Evolutionary conservation across 345 rosid genomes (phyloP).

Genomic region (Salix dunnii): DNA sequence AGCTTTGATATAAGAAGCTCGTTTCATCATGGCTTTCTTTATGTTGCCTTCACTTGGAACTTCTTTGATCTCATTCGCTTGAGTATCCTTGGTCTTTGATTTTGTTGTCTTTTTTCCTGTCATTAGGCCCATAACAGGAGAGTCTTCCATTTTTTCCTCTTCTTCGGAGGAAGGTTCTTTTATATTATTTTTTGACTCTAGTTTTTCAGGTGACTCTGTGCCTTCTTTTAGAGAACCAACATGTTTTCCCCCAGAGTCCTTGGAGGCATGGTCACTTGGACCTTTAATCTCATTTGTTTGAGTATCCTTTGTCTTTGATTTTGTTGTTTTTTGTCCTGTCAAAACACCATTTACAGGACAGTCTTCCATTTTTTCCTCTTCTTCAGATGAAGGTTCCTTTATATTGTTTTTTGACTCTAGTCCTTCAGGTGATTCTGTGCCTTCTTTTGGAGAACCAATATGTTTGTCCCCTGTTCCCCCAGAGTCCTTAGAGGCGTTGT

Average conservation of each 20-base stretch:
- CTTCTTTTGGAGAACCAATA: conserved; percentile 26
- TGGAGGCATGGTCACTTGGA: conserved; percentile 34
- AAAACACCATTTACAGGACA: conserved; percentile 72
- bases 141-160: conserved; percentile 63
- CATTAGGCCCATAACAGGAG: conserved; percentile 76
- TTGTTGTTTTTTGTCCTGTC: conserved; percentile 36
- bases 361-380: conserved; percentile 60
- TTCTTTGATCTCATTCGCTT: conserved; percentile 34
- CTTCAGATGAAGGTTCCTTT: conserved; percentile 43
- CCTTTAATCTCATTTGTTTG: background rate
- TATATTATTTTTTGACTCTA: conserved; percentile 33
- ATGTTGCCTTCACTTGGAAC: conserved; percentile 44
- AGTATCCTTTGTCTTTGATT: conserved; percentile 34
- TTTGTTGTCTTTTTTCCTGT: conserved; percentile 36
- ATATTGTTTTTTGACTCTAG: conserved; percentile 33
- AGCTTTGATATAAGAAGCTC: conserved; percentile 56
- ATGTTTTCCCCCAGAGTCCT: conserved; percentile 38
- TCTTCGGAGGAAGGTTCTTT: conserved; percentile 46
- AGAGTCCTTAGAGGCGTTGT: conserved; percentile 44
- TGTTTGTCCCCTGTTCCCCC: conserved; percentile 36
- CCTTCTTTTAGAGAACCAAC: conserved; percentile 29
- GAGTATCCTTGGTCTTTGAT: conserved; percentile 32
- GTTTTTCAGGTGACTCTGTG: conserved; percentile 37
- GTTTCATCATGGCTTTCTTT: conserved; percentile 52
- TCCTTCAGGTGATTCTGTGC: conserved; percentile 39